Evolutionary conservation across 345 rosid species (phyloP).

Genomic region (Aethionema arabicum): DNA sequence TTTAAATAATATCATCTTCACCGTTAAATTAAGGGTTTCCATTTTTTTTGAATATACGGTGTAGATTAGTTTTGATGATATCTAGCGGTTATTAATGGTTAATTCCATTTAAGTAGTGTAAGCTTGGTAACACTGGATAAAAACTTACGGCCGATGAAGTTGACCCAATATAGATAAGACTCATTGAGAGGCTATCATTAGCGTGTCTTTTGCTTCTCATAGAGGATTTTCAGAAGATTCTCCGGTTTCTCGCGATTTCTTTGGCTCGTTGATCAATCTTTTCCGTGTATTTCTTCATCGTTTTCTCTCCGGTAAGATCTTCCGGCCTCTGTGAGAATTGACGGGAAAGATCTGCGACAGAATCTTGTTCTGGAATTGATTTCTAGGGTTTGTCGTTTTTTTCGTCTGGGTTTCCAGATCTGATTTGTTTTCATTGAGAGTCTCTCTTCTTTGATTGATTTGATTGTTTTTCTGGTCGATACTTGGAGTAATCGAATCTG

Average conservation of each 20-base stretch:
- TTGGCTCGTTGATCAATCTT: conserved; percentile 16
- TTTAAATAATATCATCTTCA: background rate
- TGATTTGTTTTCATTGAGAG: conserved; percentile 23
- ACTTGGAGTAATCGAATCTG: conserved; percentile 16
- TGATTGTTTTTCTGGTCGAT: conserved; percentile 5
- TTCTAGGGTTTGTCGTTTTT: conserved; percentile 38
- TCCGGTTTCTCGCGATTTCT: conserved; percentile 1
- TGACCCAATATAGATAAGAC: conserved; percentile 12
- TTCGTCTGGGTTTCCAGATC: conserved; percentile 18
- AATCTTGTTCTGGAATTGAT: conserved; percentile 20
- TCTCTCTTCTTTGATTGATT: conserved; percentile 26
- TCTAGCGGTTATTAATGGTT: background rate
- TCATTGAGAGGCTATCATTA: conserved; percentile 9
- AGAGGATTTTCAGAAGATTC: conserved; percentile 8
- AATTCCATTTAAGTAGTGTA: background rate
- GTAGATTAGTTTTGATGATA: background rate
- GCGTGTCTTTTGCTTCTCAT: conserved; percentile 4
- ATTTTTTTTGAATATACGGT: background rate
- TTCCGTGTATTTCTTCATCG: conserved; percentile 15
- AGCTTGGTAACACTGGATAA: background rate
- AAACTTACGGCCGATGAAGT: background rate
- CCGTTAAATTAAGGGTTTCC: background rate
- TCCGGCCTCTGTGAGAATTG: conserved; percentile 35
- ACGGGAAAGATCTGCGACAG: conserved; percentile 38
- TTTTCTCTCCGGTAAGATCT: conserved; percentile 45